Conservation (phyloP, 2,329 filamentous ascomycete genomes). For the Huntiella savannae region DNA sequence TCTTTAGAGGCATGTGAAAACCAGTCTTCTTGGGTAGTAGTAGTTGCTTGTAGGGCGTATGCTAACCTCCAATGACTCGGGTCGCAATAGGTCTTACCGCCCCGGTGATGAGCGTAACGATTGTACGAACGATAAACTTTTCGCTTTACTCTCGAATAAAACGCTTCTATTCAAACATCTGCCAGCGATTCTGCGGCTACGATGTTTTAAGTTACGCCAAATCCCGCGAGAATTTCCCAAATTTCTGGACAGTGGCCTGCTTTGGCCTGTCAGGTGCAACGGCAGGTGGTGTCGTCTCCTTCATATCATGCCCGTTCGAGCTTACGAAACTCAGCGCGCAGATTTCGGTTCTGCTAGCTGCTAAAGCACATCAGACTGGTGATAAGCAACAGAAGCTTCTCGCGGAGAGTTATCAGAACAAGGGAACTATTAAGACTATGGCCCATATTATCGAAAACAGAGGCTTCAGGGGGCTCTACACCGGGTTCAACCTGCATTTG, state of each 20-base stretch:
- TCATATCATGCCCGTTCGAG: constrained; percentile 73
- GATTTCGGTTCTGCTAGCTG: constrained; percentile 58
- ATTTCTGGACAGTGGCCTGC: constrained; percentile 51
- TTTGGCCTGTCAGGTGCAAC: constrained; percentile 64
- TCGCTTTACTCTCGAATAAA: constrained; percentile 65
- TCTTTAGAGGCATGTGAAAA: constrained; percentile 55
- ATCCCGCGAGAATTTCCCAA: constrained; percentile 50
- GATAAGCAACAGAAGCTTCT: constrained; percentile 36
- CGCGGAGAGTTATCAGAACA: constrained; percentile 54
- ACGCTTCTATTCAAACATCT: constrained; percentile 50
- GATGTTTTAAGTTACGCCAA: constrained; percentile 60
- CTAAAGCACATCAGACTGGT: constrained; percentile 17
- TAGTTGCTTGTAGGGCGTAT: background rate
- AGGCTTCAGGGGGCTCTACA: constrained; percentile 56
- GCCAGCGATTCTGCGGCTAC: constrained; percentile 44
- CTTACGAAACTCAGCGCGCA: constrained; percentile 79
- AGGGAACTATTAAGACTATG: constrained; percentile 59
- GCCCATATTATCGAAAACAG: constrained; percentile 59
- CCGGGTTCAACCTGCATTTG: constrained; percentile 60
- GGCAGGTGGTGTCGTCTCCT: constrained; percentile 60
- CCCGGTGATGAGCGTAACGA: constrained; percentile 60
- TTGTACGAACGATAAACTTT: constrained; percentile 61
- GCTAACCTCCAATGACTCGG: background rate
- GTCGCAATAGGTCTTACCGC: constrained; percentile 45
- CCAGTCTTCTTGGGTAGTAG: background rate